Conservation (phyloP, 306 rosid species). For the Quercus engelmannii region DNA sequence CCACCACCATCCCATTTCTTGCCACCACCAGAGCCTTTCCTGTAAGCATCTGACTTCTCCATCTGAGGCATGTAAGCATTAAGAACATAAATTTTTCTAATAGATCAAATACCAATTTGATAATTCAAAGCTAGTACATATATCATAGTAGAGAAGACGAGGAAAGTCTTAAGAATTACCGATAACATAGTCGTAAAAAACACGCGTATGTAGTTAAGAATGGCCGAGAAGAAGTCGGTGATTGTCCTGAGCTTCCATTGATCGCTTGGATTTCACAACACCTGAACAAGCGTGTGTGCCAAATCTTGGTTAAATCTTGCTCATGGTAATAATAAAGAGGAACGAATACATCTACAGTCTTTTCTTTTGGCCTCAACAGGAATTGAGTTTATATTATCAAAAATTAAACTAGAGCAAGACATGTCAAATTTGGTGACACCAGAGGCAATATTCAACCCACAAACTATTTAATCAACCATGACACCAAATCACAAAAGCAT, state of each 20-base stretch:
- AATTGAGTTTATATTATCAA: not conserved
- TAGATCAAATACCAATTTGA: not conserved
- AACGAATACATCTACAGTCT: not conserved
- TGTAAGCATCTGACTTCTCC: conserved; percentile 90
- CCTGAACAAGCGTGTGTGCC: conserved; percentile 43
- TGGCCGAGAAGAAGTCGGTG: conserved; percentile 82
- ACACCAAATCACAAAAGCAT: not conserved
- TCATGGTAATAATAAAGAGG: not conserved
- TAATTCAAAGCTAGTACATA: not conserved
- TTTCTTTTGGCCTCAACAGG: not conserved
- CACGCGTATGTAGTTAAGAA: conserved; percentile 65
- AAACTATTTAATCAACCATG: not conserved
- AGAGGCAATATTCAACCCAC: not conserved
- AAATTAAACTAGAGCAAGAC: not conserved
- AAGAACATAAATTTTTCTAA: conserved; percentile 5
- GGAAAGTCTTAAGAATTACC: conserved; percentile 37
- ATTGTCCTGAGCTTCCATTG: conserved; percentile 81
- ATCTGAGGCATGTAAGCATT: conserved; percentile 36
- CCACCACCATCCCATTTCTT: conserved; percentile 93
- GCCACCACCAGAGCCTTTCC: conserved; percentile 64
- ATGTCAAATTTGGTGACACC: not conserved
- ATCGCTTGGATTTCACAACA: conserved; percentile 70
- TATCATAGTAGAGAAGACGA: not conserved
- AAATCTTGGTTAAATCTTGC: not conserved
- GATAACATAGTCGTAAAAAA: conserved; percentile 91